Base-by-base conservation (phyloP, 192 early-diverging fungal genomes). In the Umbelopsis ramanniana region DNA sequence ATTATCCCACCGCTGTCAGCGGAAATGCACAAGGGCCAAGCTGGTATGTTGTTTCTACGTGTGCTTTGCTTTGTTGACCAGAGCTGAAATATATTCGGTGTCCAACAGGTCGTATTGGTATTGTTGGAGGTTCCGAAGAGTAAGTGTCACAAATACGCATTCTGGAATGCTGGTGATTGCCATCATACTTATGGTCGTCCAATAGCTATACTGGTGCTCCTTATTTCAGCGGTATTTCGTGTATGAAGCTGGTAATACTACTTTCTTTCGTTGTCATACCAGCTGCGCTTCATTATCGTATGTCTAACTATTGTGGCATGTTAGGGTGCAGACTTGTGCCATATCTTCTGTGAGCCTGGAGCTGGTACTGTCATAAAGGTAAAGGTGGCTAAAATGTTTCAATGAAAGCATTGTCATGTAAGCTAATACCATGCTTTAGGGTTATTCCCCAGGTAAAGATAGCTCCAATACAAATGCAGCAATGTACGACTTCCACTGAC, bases 121-220 rank as follows among this genome's bases (percentile, higher is more conserved):
- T 95, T 53, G 66, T 95, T 26, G 94, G 94, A 57, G 94, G 94
- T 24, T 93, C 92, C n/a, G 90, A 90, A 79, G 94, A 95, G 91
- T 94, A 83, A 48, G 79, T 75, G 10, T 33, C 5, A 17, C 67
- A 22, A 15, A 43, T 0, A 22, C 24, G 22, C 11, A 6, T 55
- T 66, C 21, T 45, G 26, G 17, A 7, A 19, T 21, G 50, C 33
- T 43, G 22, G 52, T 2, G 23, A 19, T 17, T 19, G 3, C 3
- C 6, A 12, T 35, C 23, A 40, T 67, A 19, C 12, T 67, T 24
- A 47, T 7, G 47, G 37, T 46, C 11, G 29, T n/a, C 21, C 21
- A 43, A 29, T 60, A 91, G 90, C 22, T 95, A 95, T 76, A 95
- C 97, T 0, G 96, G 97, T 0, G 97, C 97, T 2, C 96, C 97